Base-by-base conservation (phyloP, 129 eudicot genomes). In the Mikania micrantha region DNA sequence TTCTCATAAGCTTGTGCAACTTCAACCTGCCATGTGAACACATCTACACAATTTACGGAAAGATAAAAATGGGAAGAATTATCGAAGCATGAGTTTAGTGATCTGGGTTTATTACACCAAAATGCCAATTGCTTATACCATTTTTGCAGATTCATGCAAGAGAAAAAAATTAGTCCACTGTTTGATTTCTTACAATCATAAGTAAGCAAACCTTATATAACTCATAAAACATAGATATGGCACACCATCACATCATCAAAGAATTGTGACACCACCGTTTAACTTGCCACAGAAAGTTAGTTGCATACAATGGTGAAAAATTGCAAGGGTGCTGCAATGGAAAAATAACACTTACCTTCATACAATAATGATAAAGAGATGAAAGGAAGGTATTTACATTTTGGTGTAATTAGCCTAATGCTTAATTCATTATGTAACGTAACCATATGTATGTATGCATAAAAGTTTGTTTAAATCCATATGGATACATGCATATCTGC, bases 1-100 rank as follows among this genome's bases (percentile, higher is more conserved):
- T 84, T 93, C 67, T 93, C 96, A 73, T 93, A 93, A 45, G 99
- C 90, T 79, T 86, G 85, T 52, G 99, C 99, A 58, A 93, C 81
- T 70, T 86, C 85, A 63, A 93, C 99, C 99, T 93, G 80, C 56
- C 49, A 57, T 20, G 29, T 70, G n/a, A 74, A 73, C 39, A 45
- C 74, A 45, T 42, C 38, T 64, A 32, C 29, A 58, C 1, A 40
- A 49, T 7, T 40, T 11, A 38, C 4, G 6, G 34, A 59, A 36
- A 32, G 17, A 34, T 53, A 39, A 29, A 56, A 27, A 12, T 12
- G 3, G 40, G n/a, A 56, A 57, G 57, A 17, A 56, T 10, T 11
- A 15, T 57, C 16, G 19, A 25, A 40, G 19, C 41, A 22, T 10
- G 40, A 12, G 65, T 4, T 8, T n/a, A 38, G 60, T n/a, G 9